Conservation (phyloP, 768 basidiomycete genomes). For the Podaxis rugospora region DNA sequence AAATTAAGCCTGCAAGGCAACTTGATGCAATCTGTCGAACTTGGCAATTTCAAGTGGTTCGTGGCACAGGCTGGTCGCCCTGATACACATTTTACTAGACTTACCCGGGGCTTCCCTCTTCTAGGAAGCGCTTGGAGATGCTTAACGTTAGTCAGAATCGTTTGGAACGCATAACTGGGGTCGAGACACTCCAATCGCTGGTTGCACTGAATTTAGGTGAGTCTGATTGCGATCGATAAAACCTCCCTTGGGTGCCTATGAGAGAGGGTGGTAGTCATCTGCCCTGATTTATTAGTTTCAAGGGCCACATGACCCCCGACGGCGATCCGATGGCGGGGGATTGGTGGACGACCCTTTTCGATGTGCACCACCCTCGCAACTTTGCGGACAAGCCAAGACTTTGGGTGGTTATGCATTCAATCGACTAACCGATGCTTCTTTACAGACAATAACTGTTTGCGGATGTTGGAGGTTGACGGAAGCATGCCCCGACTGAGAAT, state of each 20-base stretch:
- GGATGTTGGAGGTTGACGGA: slow-evolving; percentile 46
- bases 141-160: slow-evolving; percentile 79
- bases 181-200: slow-evolving; percentile 59
- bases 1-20: slow-evolving; percentile 84
- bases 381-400: not conserved
- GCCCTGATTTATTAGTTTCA: not conserved
- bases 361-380: not conserved
- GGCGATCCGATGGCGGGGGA: not conserved
- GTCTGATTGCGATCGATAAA: slow-evolving; percentile 28
- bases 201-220: slow-evolving; percentile 80
- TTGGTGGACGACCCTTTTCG: slow-evolving; percentile 1
- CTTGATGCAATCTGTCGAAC: slow-evolving; percentile 55
- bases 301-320: slow-evolving; percentile 5
- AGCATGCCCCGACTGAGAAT: slow-evolving; percentile 72
- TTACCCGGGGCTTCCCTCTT: slow-evolving; percentile 14
- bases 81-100: slow-evolving; percentile 6
- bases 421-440: slow-evolving; percentile 13
- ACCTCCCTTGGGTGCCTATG: not conserved
- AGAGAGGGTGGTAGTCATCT: not conserved
- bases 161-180: slow-evolving; percentile 51
- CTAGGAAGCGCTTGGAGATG: slow-evolving; percentile 67
- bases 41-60: slow-evolving; percentile 64
- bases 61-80: slow-evolving; percentile 23
- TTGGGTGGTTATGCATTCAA: not conserved
- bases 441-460: slow-evolving; percentile 70